Evolutionary conservation across 2,329 filamentous ascomycete species (phyloP), one percentile per base, ranked within the genome.

Genomic region (Madurella fahalii): DNA sequence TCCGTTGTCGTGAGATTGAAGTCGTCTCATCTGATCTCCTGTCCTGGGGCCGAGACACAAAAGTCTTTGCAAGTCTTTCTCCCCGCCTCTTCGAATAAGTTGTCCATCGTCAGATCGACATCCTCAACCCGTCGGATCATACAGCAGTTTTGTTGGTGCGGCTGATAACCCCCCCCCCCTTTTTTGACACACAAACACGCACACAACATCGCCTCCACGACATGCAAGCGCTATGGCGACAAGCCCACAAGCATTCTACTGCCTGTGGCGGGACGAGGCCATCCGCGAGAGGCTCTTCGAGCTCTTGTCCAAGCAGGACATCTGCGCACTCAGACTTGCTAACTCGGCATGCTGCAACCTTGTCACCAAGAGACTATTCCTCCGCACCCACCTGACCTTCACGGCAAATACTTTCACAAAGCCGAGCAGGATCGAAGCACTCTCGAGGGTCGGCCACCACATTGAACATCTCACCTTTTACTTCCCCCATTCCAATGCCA

Each of bases 381-480:
- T 82, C 61, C 80, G 85, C 70, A 77, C 87, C 67, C 78, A 82
- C 66, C 71, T 90, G 66, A 88, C 82, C 63, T 91, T 92, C 72
- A 82, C 82, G 31, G 76, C 89, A 48, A 87, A 80, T 65, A 86
- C 86, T 54, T 92, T 95, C 68, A 91, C 88, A 49, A 86, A 85
- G 63, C 82, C 85, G 34, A 80, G 83, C 59, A 82, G 87, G 48
- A 77, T 94, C 61, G 83, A 87, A 57, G 89, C 90, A 20, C 77
- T 96, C 54, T 81, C 84, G 56, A 80, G 88, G 57, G 85, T 96
- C 64, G 91, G 90, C 54, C 84, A 85, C 62, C 83, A 93, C 69
- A 81, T 95, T 64, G 84, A 89, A 71, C 86, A 86, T 56, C 77
- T 95, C 51, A 88, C 82, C 54, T 95, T 96, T 73, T 79, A 78